These are phyloP conservation scores for Suillus subluteus DNA, from an alignment of 768 basidiomycete species.

Conservation along the genomic window DNA sequence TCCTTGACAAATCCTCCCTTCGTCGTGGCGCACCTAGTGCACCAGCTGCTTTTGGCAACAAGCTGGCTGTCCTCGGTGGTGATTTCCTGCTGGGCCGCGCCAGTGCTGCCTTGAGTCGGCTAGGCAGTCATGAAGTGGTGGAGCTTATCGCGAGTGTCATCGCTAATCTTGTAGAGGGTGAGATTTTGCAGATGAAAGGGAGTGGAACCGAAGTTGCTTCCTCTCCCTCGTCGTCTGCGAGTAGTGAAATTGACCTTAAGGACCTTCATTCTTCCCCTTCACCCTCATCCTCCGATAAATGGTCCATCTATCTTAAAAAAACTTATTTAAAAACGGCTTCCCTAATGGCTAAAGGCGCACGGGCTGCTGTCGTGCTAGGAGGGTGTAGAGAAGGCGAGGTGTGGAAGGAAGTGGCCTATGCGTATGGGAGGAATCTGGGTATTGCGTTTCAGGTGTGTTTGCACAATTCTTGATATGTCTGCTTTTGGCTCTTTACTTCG, in stretches of 20 bases:
- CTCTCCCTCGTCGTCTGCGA: background rate
- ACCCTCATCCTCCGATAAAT: constrained; percentile 49
- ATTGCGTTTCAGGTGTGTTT: constrained; percentile 90
- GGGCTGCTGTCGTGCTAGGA: constrained; percentile 86
- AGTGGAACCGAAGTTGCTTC: constrained; percentile 12
- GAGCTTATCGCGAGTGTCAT: constrained; percentile 93
- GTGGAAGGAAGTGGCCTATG: constrained; percentile 90
- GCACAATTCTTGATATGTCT: background rate
- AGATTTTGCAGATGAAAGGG: constrained; percentile 75
- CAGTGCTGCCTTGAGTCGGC: constrained; percentile 80
- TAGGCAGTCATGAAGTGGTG: constrained; percentile 89
- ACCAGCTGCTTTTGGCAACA: constrained; percentile 84
- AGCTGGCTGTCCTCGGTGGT: constrained; percentile 90
- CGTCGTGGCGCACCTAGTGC: constrained; percentile 73
- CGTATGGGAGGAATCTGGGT: constrained; percentile 87
- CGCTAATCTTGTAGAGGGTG: constrained; percentile 95
- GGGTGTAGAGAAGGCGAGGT: constrained; percentile 76
- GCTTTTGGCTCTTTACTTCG: background rate
- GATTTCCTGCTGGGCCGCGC: constrained; percentile 95
- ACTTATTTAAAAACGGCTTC: constrained; percentile 93
- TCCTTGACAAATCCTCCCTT: constrained; percentile 74
- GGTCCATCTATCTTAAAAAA: constrained; percentile 85
- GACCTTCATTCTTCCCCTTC: constrained; percentile 46
- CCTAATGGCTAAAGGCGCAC: constrained; percentile 85
- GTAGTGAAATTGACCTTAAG: constrained; percentile 33